phyloP scores from a whole-genome alignment of 208 protist species.

The Leptomonas seymouri region DNA sequence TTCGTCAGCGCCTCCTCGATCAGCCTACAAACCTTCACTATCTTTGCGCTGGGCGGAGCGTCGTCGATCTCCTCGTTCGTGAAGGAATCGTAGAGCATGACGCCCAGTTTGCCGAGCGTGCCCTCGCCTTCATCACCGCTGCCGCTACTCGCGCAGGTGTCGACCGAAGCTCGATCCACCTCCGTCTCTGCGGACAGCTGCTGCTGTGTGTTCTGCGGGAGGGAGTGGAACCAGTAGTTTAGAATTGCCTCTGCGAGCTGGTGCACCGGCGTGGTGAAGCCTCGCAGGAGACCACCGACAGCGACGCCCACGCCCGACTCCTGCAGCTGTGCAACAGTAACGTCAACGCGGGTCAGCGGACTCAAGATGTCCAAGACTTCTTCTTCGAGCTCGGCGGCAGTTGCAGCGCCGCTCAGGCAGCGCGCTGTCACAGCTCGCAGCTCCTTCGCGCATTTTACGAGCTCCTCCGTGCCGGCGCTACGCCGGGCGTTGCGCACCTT shows the following conservation, averaged over 20 bases:
- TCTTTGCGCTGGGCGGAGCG: constrained; percentile 31
- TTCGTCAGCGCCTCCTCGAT: constrained; percentile 45
- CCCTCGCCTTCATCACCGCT: constrained; percentile 28
- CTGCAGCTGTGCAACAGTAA: constrained; percentile 68
- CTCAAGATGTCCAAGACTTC: constrained; percentile 47
- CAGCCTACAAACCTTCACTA: constrained; percentile 34
- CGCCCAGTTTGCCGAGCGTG: constrained; percentile 54
- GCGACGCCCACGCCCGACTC: constrained; percentile 53
- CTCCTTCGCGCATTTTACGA: constrained; percentile 24
- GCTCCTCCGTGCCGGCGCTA: constrained; percentile 26
- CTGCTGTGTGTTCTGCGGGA: constrained; percentile 47
- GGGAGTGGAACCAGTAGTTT: constrained; percentile 71
- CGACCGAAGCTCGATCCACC: constrained; percentile 53
- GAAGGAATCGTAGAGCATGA: constrained; percentile 64
- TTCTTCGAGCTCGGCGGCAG: constrained; percentile 23
- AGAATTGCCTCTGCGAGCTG: constrained; percentile 66
- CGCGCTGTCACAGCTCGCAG: constrained; percentile 13
- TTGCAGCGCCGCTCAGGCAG: constrained; percentile 19
- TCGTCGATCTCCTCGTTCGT: constrained; percentile 75
- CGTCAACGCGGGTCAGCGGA: constrained; percentile 38
- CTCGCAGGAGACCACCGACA: constrained; percentile 53
- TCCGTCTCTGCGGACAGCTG: constrained; percentile 43
- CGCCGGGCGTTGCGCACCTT: constrained; percentile 36
- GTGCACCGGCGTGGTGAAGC: constrained; percentile 43
- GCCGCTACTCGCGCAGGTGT: constrained; percentile 37